Percentiles rank a stretch among this genome's conserved stretches.
phyloP scores from a whole-genome alignment of 768 basidiomycete species.

The Xerocomus spinulosus region DNA sequence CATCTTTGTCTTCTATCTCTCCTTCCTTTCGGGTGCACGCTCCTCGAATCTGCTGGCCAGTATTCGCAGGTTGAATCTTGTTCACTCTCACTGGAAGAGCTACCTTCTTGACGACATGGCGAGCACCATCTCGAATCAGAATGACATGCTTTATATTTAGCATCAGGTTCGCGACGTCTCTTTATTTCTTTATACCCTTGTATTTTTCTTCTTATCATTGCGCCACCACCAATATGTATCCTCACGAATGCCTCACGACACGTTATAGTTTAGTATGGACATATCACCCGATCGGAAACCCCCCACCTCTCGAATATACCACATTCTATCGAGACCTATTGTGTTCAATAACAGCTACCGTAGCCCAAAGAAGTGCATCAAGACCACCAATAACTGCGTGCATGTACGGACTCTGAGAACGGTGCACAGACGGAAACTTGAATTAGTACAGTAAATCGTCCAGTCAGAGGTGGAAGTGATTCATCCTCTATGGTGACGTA shows the following conservation, averaged over 20 bases:
- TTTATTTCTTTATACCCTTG: neutral
- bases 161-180: neutral
- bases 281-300: neutral
- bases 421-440: no score
- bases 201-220: neutral
- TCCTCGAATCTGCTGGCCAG: neutral
- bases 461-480: no score
- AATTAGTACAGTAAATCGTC: no score
- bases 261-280: neutral
- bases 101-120: neutral
- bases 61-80: neutral
- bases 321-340: no score
- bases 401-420: no score
- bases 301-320: neutral
- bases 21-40: constrained; percentile 6
- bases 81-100: neutral
- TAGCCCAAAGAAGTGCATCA: no score
- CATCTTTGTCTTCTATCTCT: constrained; percentile 26
- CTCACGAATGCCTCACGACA: no score
- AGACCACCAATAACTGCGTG: no score
- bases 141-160: neutral
- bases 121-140: neutral
- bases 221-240: neutral
- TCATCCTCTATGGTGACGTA: no score
- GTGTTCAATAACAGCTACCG: no score